These are phyloP conservation scores for Debaryomyces hansenii DNA, from an alignment of 805 yeast species.

Conservation along the genomic window DNA sequence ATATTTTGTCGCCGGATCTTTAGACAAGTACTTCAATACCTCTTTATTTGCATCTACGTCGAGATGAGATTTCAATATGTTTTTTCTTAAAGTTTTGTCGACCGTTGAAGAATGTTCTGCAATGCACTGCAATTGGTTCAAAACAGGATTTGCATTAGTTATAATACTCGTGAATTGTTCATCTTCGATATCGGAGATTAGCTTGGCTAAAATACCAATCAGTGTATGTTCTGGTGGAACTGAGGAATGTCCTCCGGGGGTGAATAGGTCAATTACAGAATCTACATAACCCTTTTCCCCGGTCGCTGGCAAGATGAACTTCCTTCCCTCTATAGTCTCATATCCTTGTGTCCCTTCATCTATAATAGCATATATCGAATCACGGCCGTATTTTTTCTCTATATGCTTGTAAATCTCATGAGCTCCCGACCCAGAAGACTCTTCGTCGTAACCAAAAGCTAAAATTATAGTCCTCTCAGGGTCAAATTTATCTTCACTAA, in stretches of 20 bases:
- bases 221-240: constrained; percentile 50
- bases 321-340: constrained; percentile 28
- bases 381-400: constrained; percentile 37
- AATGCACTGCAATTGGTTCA: constrained; percentile 43
- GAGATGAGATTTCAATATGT: constrained; percentile 37
- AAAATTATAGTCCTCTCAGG: constrained; percentile 46
- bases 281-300: constrained; percentile 51
- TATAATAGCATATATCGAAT: constrained; percentile 44
- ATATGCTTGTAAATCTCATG: constrained; percentile 33
- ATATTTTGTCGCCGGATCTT: constrained; percentile 28
- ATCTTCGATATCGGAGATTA: constrained; percentile 40
- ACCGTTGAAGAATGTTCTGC: constrained; percentile 44
- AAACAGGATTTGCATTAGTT: constrained; percentile 44
- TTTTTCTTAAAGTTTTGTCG: constrained; percentile 29
- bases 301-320: constrained; percentile 46
- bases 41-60: constrained; percentile 36
- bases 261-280: constrained; percentile 37
- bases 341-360: constrained; percentile 41
- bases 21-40: constrained; percentile 33
- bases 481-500: constrained; percentile 28
- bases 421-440: constrained; percentile 44
- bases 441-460: constrained; percentile 56
- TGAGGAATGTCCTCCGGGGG: constrained; percentile 54
- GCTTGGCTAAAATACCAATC: constrained; percentile 46
- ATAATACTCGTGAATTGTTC: constrained; percentile 36